Conservation (phyloP, 345 rosid genomes). For the Brassica juncea region DNA sequence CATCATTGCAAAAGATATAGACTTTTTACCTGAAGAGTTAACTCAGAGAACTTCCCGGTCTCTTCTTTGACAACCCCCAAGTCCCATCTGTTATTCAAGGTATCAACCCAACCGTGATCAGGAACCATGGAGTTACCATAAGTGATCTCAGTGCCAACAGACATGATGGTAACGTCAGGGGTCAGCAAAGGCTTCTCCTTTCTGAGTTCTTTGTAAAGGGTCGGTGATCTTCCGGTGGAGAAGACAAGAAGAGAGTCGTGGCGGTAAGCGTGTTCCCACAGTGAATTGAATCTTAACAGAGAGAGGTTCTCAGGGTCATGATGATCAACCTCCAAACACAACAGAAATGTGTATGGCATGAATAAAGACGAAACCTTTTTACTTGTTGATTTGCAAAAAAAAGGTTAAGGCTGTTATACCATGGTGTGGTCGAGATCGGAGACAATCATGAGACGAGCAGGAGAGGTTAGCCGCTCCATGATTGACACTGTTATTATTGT, state of each 20-base stretch:
- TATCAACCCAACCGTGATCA: slow-evolving; percentile 91
- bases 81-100: slow-evolving; percentile 87
- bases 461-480: slow-evolving; percentile 69
- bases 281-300: slow-evolving; percentile 78
- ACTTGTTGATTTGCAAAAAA: background rate
- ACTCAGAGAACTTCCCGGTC: slow-evolving; percentile 74
- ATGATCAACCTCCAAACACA: slow-evolving; percentile 74
- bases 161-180: slow-evolving; percentile 93
- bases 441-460: slow-evolving; percentile 89
- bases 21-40: slow-evolving; percentile 76
- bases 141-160: slow-evolving; percentile 98
- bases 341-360: background rate
- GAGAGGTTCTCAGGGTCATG: slow-evolving; percentile 83
- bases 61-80: slow-evolving; percentile 65
- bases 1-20: background rate
- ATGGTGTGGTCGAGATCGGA: slow-evolving; percentile 98
- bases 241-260: slow-evolving; percentile 85
- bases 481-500: background rate
- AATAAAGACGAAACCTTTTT: background rate
- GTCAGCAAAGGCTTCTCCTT: slow-evolving; percentile 88
- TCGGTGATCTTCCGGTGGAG: slow-evolving; percentile 94
- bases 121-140: slow-evolving; percentile 83
- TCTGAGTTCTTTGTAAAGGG: slow-evolving; percentile 67
- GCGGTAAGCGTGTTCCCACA: slow-evolving; percentile 87
- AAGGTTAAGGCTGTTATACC: slow-evolving; percentile 41